Evolutionary conservation across 78 protist species (phyloP).

Genomic region (Salpingoeca rosetta): DNA sequence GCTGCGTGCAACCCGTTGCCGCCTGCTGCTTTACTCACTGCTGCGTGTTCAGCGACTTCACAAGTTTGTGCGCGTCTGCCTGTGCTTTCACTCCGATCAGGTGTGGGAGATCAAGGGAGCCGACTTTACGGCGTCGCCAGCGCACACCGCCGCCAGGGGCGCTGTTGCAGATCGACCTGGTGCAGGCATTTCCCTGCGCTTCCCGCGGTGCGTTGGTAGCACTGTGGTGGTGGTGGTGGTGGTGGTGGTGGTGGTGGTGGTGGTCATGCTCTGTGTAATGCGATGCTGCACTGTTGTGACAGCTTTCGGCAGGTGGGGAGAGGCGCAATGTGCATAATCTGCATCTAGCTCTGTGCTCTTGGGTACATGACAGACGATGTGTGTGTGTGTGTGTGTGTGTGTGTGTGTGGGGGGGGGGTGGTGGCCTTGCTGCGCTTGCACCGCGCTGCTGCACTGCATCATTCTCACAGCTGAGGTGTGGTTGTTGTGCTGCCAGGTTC

Average conservation of each 20-base stretch:
- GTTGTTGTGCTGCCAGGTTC: too few relatives aligned
- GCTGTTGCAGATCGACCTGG: not conserved
- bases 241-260: too few relatives aligned
- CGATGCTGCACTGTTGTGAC: too few relatives aligned
- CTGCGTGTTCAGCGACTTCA: not conserved
- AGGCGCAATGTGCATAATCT: too few relatives aligned
- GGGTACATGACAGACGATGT: not conserved
- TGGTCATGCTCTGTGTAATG: too few relatives aligned
- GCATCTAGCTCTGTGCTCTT: not conserved
- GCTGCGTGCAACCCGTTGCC: slow-evolving; percentile 6
- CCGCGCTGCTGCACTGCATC: too few relatives aligned
- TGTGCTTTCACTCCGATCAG: not conserved
- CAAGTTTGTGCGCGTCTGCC: not conserved
- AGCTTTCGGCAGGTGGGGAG: too few relatives aligned
- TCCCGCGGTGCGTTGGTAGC: slow-evolving; percentile 39
- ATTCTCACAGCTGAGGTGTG: too few relatives aligned
- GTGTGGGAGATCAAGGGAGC: slow-evolving; percentile 50
- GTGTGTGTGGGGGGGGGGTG: not conserved
- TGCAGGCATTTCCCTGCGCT: slow-evolving; percentile 38
- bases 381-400: not conserved
- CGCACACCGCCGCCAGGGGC: slow-evolving; percentile 24
- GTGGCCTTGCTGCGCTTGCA: too few relatives aligned
- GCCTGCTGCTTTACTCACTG: not conserved
- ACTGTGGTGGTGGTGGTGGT: too few relatives aligned
- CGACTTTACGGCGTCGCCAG: slow-evolving; percentile 26